Evolutionary conservation across 2,329 filamentous ascomycete species (phyloP), one percentile per base, ranked within the genome.

Genomic region (Colletotrichum tabaci): DNA sequence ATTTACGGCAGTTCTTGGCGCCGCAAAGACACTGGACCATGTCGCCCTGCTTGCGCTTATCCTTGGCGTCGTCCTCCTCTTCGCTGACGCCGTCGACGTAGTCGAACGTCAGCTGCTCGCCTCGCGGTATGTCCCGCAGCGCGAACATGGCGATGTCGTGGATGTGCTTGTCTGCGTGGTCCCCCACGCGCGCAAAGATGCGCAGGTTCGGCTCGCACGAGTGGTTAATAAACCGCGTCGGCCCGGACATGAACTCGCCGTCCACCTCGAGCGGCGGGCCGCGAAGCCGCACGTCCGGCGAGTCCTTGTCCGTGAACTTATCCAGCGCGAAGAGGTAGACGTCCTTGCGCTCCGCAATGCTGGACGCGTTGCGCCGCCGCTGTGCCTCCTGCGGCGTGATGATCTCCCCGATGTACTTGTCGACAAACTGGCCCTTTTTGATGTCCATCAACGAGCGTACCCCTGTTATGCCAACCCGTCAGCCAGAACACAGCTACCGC

Each of bases 171-270:
- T 95, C 92, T 0, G 92, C 89, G 72, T 93, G 91, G 77, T 95
- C 93, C 61, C 92, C 93, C 1, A 93, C 92, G 1, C 94, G 90
- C 0, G 92, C 93, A 80, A 95, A 96, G 72, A 95, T 94, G 16
- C 92, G 87, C 77, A 94, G 87, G 77, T 95, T 96, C 0, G 94
- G 93, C 5, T 93, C 89, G 79, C 94, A 96, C 2, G 89, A 93
- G 79, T 96, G 94, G 76, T 96, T 96, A 79, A 96, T 93, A 80
- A 96, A 96, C 3, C 93, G 88, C 0, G 93, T 94, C 0, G 93
- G 92, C 0, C 93, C 93, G 0, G 93, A 93, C 84, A 92, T 90
- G 79, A 92, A 93, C 79, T 95, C 91, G 13, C 94, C 94, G 67
- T 91, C 90, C 0, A 91, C 87, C 74, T 91, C 89, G 4, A 92